Conservation (phyloP, 179 eudicot species). For the Actinidia arguta region DNA sequence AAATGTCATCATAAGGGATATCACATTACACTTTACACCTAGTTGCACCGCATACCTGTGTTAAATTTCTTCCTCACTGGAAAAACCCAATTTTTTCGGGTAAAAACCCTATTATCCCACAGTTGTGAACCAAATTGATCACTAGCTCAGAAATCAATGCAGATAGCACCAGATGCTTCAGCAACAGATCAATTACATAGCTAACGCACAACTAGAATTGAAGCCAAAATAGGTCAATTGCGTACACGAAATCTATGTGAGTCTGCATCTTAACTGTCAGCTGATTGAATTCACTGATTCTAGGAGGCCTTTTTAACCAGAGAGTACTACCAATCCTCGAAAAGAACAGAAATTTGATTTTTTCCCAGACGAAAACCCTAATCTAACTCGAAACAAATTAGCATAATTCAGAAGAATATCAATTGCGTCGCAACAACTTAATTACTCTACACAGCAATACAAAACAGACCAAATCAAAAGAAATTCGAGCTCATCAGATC, state of each 20-base stretch:
- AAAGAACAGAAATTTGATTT: background rate
- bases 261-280: background rate
- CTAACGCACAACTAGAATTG: background rate
- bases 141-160: background rate
- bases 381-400: background rate
- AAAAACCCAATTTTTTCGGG: background rate
- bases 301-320: background rate
- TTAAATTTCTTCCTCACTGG: background rate
- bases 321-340: background rate
- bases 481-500: background rate
- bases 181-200: background rate
- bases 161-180: background rate
- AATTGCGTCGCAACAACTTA: background rate
- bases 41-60: background rate
- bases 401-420: background rate
- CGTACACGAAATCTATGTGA: background rate
- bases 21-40: background rate
- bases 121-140: background rate
- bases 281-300: constrained; percentile 1
- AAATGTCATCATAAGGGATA: no score
- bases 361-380: constrained; percentile 9
- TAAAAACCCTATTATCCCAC: background rate
- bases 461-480: background rate
- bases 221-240: constrained; percentile 3
- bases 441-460: background rate